A percentile compares a stretch with the other conserved stretches of the same genome.
Evolutionary conservation across 2,329 filamentous ascomycete genomes (phyloP).

Genomic region (Fusarium transvaalense): DNA sequence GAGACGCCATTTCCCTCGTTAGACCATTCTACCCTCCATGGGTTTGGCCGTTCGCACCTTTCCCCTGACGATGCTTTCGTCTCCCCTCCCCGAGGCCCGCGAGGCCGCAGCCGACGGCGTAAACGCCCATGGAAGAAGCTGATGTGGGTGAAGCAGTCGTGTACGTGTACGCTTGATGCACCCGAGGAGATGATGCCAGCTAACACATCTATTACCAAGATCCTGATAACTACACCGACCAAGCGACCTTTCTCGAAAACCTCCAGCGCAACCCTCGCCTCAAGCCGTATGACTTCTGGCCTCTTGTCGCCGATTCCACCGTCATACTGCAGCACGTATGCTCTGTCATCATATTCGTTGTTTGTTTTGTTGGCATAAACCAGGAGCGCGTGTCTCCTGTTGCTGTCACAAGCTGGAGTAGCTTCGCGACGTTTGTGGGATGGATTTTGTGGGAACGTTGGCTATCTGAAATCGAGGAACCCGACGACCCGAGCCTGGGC

Average conservation of each 20-base stretch:
- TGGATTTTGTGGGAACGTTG: constrained; percentile 95
- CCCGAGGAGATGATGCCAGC: constrained; percentile 3
- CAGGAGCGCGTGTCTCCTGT: constrained; percentile 89
- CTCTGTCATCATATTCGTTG: constrained; percentile 93
- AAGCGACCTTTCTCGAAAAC: constrained; percentile 95
- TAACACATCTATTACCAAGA: constrained; percentile 62
- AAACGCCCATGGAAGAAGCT: constrained; percentile 92
- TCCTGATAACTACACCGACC: constrained; percentile 99
- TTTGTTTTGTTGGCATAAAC: constrained; percentile 92
- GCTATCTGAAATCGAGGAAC: constrained; percentile 77
- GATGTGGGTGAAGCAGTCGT: constrained; percentile 97
- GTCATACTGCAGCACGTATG: constrained; percentile 98
- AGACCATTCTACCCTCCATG: constrained; percentile 49
- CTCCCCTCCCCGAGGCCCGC: constrained; percentile 68
- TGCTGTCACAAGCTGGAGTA: constrained; percentile 88
- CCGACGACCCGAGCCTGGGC: constrained; percentile 56
- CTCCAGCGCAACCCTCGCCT: constrained; percentile 94
- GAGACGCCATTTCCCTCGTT: constrained; percentile 55
- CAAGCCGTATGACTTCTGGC: constrained; percentile 98
- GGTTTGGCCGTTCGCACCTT: constrained; percentile 73
- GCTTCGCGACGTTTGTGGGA: constrained; percentile 82
- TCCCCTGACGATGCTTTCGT: constrained; percentile 88
- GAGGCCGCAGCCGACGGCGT: constrained; percentile 75
- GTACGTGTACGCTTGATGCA: constrained; percentile 61
- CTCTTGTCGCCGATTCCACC: constrained; percentile 91